Base-by-base conservation (phyloP, 768 basidiomycete genomes). In the Termitomyces sp. region DNA sequence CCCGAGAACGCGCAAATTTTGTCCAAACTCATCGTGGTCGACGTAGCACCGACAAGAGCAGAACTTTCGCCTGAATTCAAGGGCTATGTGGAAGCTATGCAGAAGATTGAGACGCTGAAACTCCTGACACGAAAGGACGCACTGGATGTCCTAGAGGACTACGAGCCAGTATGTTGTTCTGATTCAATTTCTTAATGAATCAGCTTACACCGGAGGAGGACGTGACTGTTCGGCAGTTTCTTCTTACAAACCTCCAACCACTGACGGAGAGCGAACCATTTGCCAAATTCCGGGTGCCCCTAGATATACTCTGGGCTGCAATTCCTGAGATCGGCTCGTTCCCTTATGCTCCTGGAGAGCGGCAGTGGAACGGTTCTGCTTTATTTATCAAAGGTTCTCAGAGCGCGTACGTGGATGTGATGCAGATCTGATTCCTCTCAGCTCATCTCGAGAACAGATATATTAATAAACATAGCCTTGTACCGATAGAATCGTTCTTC, bases 311-410 rank as follows among this genome's bases (percentile, higher is more conserved):
- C n/a, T n/a, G 74, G 3, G 74, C 77, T 4, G 76, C 82, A 0
- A 79, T 93, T n/a, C 69, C 75, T 0, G 79, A 85, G 37, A 77
- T 94, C 4, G 93, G 91, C 7, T 76, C 76, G 14, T 95, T 95
- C 68, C 92, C 93, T 0, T 91, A 88, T 65, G 68, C 65, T 30
- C 81, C 86, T 0, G 83, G 78, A 0, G 64, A 87, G 56, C 72
- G 72, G 22, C 67, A 57, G 5, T 85, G 81, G 76, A 64, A 73
- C 3, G 87, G 88, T 0, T 76, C 72, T 34, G 80, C 86, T 1
- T 65, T 94, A 30, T 87, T 93, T 65, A 76, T 93, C 60, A 92
- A 93, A 65, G 92, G 93, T 4, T 68, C 75, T n/a, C 83, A 80
- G 72, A 90, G 88, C 80, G 83, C 79, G 82, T 89, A 45, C 43